These are phyloP conservation scores for Limnanthes douglasii DNA, from an alignment of 345 rosid species.

Conservation along the genomic window DNA sequence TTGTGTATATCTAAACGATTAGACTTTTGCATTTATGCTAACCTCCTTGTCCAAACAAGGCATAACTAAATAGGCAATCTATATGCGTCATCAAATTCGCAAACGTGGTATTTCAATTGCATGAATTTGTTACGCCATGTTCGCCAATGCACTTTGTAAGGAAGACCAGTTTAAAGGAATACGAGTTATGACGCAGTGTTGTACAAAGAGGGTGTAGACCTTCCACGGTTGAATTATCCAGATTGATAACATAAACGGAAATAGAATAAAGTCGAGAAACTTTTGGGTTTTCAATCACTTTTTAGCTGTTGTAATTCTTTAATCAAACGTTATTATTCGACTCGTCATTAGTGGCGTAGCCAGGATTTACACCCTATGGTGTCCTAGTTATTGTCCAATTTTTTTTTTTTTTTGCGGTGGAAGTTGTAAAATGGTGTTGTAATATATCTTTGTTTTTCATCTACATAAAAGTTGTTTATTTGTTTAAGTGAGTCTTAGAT, in stretches of 20 bases:
- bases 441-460: no score
- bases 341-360: no score
- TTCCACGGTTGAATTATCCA: conserved; percentile 21
- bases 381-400: no score
- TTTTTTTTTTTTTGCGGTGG: no score
- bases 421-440: no score
- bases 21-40: conserved; percentile 38
- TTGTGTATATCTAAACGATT: conserved; percentile 16
- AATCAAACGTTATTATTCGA: conserved; percentile 36
- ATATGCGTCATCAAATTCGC: conserved; percentile 15
- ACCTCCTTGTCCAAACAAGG: conserved; percentile 25
- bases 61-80: conserved; percentile 36
- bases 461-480: no score
- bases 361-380: no score
- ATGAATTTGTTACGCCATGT: conserved; percentile 25
- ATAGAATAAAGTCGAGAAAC: conserved; percentile 41
- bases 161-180: conserved; percentile 19
- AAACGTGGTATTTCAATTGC: conserved; percentile 18
- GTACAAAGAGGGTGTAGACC: conserved; percentile 32
- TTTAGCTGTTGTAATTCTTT: conserved; percentile 23
- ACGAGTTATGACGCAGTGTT: conserved; percentile 24
- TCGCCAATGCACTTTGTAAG: conserved; percentile 30
- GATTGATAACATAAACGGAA: conserved; percentile 18
- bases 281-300: conserved; percentile 33
- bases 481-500: no score